Conservation (phyloP, 805 yeast species). For the Wickerhamomyces mucosus region DNA sequence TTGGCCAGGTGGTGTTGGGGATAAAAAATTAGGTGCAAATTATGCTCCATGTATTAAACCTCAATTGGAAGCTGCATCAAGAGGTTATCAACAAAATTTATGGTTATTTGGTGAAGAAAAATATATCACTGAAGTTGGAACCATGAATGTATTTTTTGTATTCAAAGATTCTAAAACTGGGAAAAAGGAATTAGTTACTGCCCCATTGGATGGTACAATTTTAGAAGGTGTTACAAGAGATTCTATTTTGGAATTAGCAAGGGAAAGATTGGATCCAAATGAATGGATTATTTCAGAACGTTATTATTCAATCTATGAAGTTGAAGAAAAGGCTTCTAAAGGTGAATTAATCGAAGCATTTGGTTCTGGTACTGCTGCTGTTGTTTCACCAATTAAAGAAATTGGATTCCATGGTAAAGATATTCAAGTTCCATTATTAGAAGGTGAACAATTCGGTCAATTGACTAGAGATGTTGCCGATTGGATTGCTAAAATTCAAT, state of each 20-base stretch:
- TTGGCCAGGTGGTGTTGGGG: conserved; percentile 99
- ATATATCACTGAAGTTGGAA: conserved; percentile 90
- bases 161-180: conserved; percentile 70
- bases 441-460: conserved; percentile 71
- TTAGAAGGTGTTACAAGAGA: conserved; percentile 96
- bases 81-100: conserved; percentile 92
- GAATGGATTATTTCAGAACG: conserved; percentile 87
- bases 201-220: conserved; percentile 95
- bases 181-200: conserved; percentile 85
- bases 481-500: conserved; percentile 88
- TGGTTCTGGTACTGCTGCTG: conserved; percentile 97
- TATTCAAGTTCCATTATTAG: conserved; percentile 70
- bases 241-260: conserved; percentile 69
- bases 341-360: conserved; percentile 91
- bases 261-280: conserved; percentile 58
- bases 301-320: conserved; percentile 72
- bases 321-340: conserved; percentile 62
- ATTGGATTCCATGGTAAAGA: conserved; percentile 72
- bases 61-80: conserved; percentile 77
- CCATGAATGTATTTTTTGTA: conserved; percentile 91
- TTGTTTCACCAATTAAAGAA: conserved; percentile 86
- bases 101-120: conserved; percentile 93
- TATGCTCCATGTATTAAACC: conserved; percentile 95
- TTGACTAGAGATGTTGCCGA: conserved; percentile 68
- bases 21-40: conserved; percentile 93